Conservation (phyloP, 768 basidiomycete species). For the Leucosporidium yakuticum region DNA sequence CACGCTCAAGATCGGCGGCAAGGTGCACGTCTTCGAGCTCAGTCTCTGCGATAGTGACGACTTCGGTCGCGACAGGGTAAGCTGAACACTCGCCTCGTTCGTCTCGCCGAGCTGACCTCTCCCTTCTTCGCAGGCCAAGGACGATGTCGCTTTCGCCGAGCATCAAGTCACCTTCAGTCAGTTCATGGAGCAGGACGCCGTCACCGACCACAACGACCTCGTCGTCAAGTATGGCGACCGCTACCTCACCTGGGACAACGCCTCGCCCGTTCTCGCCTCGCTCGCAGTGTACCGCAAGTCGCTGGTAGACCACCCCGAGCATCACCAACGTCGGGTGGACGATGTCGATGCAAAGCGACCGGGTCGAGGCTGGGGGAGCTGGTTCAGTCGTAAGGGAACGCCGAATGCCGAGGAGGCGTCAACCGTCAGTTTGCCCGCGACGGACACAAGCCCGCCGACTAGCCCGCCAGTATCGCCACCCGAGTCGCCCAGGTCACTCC, state of each 20-base stretch:
- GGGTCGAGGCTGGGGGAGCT: slow-evolving; percentile 28
- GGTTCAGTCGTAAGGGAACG: slow-evolving; percentile 64
- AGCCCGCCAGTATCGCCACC: slow-evolving; percentile 37
- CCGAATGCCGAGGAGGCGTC: neutral
- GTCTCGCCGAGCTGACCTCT: neutral
- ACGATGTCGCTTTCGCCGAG: slow-evolving; percentile 46
- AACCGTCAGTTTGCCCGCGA: slow-evolving; percentile 7
- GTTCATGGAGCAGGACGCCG: slow-evolving; percentile 60
- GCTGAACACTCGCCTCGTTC: neutral
- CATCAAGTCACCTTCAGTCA: slow-evolving; percentile 59
- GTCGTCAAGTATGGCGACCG: slow-evolving; percentile 71
- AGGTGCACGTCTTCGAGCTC: slow-evolving; percentile 53
- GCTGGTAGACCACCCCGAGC: slow-evolving; percentile 38
- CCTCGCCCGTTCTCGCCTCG: slow-evolving; percentile 67
- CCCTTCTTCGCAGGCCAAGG: slow-evolving; percentile 42
- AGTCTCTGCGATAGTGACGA: slow-evolving; percentile 53
- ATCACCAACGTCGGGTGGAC: slow-evolving; percentile 15
- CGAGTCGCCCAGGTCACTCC: slow-evolving; percentile 27
- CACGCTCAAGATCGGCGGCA: slow-evolving; percentile 21
- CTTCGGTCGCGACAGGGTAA: slow-evolving; percentile 30
- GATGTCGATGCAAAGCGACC: neutral
- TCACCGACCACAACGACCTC: slow-evolving; percentile 61
- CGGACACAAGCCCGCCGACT: slow-evolving; percentile 12
- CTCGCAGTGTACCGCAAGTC: slow-evolving; percentile 62
- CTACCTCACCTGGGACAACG: slow-evolving; percentile 70